Conservation (phyloP, 1,139 yeast species). For the Nakaseomyces bracarensis region DNA sequence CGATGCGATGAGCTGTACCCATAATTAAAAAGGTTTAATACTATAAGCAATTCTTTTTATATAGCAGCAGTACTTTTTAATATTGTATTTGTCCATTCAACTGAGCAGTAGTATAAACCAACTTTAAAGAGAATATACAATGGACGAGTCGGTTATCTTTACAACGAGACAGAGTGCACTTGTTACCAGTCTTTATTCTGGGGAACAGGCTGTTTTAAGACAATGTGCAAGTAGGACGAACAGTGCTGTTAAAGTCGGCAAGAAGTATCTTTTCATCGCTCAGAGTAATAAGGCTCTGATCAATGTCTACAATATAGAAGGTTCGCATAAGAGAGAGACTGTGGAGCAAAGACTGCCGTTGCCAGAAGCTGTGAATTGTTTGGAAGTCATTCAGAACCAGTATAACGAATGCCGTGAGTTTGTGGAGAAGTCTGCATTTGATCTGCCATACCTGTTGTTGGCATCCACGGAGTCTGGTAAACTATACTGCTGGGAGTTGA, state of each 20-base stretch:
- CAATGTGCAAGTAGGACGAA: slow-evolving; percentile 35
- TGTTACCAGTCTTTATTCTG: slow-evolving; percentile 26
- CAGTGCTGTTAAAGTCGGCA: slow-evolving; percentile 36
- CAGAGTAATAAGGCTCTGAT: slow-evolving; percentile 63
- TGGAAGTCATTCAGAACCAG: slow-evolving; percentile 35
- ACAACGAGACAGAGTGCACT: slow-evolving; percentile 27
- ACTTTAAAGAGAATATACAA: no score
- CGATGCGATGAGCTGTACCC: slow-evolving; percentile 2
- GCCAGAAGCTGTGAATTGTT: slow-evolving; percentile 66
- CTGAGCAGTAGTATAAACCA: no score
- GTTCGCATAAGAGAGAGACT: slow-evolving; percentile 49
- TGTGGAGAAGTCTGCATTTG: slow-evolving; percentile 36
- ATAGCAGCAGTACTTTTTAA: no score
- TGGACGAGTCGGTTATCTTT: slow-evolving; percentile 31
- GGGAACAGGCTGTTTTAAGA: slow-evolving; percentile 26
- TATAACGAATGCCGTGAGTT: no score
- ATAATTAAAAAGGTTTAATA: no score
- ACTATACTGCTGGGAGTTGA: slow-evolving; percentile 75
- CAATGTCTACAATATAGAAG: slow-evolving; percentile 61
- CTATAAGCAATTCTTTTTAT: no score
- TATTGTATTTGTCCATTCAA: no score
- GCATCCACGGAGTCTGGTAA: slow-evolving; percentile 52
- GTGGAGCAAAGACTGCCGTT: slow-evolving; percentile 77
- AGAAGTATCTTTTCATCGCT: slow-evolving; percentile 50
- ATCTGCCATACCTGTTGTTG: slow-evolving; percentile 61